Evolutionary conservation across 164 flowering plant species (phyloP).

Genomic region (Warburgia ugandensis): DNA sequence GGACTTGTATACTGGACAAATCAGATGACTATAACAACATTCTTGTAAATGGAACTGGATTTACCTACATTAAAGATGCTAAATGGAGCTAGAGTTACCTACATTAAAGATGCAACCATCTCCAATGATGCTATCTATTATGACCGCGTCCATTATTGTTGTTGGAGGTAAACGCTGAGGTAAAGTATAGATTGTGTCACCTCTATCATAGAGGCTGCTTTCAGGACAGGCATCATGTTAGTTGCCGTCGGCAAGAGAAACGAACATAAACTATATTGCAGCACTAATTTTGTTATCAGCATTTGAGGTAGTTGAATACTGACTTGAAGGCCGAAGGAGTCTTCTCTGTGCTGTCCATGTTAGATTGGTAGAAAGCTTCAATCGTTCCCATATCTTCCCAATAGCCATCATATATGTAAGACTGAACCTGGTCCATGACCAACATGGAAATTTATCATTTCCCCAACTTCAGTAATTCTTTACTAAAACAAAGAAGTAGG

Average conservation of each 20-base stretch:
- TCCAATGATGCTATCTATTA: constrained; percentile 60
- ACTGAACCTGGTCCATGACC: constrained; percentile 48
- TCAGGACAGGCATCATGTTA: constrained; percentile 20
- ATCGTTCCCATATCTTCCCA: constrained; percentile 80
- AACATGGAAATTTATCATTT: no score
- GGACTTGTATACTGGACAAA: no score
- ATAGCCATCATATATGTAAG: constrained; percentile 53
- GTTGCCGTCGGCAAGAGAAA: no score
- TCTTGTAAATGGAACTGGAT: no score
- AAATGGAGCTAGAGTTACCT: constrained; percentile 20
- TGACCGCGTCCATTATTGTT: constrained; percentile 36
- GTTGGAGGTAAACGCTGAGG: constrained; percentile 73
- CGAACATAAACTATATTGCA: no score
- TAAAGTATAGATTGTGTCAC: constrained; percentile 51
- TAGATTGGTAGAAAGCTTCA: constrained; percentile 63
- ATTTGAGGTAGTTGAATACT: no score
- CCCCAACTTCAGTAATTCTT: no score
- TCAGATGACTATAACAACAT: no score
- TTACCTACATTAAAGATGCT: no score
- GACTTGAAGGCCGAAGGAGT: constrained; percentile 38
- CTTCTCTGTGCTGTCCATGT: constrained; percentile 54
- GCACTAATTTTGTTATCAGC: no score
- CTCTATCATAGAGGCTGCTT: constrained; percentile 56
- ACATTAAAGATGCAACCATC: constrained; percentile 81
- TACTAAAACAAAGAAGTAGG: no score